Percentiles rank a stretch among this genome's conserved stretches.
phyloP scores from a whole-genome alignment of 2,329 filamentous ascomycete species.

The Beauveria asiatica region DNA sequence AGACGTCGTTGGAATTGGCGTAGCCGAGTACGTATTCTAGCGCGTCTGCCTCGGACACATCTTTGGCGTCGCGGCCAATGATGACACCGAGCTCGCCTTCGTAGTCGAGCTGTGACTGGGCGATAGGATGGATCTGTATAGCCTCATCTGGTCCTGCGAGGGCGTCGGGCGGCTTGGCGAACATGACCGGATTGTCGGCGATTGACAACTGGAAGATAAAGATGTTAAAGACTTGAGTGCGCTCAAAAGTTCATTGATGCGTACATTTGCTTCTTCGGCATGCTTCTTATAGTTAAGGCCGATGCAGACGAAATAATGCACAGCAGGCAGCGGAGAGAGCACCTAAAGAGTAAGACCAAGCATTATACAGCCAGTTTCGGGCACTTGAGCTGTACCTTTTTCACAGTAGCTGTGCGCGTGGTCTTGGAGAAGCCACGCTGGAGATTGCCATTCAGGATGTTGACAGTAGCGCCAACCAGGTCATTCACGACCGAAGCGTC shows the following conservation, averaged over 20 bases:
- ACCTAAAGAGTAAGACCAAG: neutral
- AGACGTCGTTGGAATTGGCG: constrained; percentile 46
- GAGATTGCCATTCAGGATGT: neutral
- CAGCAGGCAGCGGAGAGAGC: neutral
- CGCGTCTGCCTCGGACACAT: constrained; percentile 38
- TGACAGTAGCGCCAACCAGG: neutral
- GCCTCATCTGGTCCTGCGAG: constrained; percentile 14
- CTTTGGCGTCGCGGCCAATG: constrained; percentile 37
- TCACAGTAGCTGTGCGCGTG: neutral
- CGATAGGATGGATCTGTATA: constrained; percentile 36
- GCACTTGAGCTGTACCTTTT: neutral
- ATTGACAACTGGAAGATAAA: neutral
- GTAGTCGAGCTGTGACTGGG: neutral
- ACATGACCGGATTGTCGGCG: constrained; percentile 12
- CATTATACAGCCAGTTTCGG: too few species aligned
- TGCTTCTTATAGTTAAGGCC: constrained; percentile 20
- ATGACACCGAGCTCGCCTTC: constrained; percentile 41
- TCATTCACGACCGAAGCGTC: neutral
- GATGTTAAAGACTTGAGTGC: neutral
- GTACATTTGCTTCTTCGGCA: constrained; percentile 19
- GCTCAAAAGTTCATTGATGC: neutral
- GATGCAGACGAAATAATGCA: constrained; percentile 17
- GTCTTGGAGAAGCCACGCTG: neutral
- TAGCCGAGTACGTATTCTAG: constrained; percentile 47
- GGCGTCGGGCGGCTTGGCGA: constrained; percentile 16